A percentile compares a stretch with the other conserved stretches of the same genome.
phyloP scores from a whole-genome alignment of 2,329 filamentous ascomycete genomes.

The Microsporum audouinii region DNA sequence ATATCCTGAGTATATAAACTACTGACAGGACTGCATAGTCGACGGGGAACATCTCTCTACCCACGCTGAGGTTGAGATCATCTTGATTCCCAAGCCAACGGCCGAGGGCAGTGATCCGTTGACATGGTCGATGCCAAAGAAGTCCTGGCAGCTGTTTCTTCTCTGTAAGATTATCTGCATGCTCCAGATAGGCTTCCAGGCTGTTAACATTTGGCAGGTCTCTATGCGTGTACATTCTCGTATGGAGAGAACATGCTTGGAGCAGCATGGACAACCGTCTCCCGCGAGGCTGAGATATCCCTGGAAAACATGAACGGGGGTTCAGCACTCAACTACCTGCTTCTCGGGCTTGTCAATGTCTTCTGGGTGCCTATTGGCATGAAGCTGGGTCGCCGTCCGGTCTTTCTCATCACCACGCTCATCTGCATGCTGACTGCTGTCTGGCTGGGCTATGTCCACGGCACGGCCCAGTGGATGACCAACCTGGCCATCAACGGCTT shows the following conservation, averaged over 20 bases:
- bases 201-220: neutral
- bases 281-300: neutral
- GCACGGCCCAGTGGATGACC: conserved; percentile 38
- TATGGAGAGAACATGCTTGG: neutral
- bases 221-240: neutral
- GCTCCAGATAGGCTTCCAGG: too few species aligned
- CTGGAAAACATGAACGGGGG: conserved; percentile 19
- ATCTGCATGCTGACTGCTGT: conserved; percentile 33
- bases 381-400: conserved; percentile 41
- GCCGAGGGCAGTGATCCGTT: conserved; percentile 22
- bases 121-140: conserved; percentile 21
- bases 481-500: conserved; percentile 39
- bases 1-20: neutral
- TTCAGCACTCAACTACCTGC: conserved; percentile 43
- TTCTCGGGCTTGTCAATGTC: conserved; percentile 42
- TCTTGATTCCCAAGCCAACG: conserved; percentile 22
- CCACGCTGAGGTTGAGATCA: conserved; percentile 8
- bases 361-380: conserved; percentile 45
- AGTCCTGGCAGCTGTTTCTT: conserved; percentile 7
- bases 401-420: conserved; percentile 36
- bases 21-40: neutral
- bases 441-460: conserved; percentile 36
- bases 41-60: neutral
- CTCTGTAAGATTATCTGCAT: neutral
- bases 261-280: neutral